These are phyloP conservation scores for Deuterostichococcus epilithicus DNA, from an alignment of 139 green algal genomes.

Conservation along the genomic window DNA sequence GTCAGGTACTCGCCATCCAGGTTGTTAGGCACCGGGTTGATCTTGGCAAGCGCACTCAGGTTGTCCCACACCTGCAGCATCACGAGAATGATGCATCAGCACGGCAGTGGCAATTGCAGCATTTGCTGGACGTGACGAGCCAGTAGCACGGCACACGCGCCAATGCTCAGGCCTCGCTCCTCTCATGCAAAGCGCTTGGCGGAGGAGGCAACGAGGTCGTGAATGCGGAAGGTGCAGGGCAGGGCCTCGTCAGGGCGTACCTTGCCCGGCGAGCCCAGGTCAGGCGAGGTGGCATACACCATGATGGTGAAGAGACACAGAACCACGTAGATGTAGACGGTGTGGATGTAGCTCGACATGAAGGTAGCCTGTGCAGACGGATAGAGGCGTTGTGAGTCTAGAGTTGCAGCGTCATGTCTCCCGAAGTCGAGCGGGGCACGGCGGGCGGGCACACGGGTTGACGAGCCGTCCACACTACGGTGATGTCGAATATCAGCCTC, in stretches of 20 bases:
- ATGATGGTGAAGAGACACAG: conserved; percentile 82
- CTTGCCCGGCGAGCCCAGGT: conserved; percentile 53
- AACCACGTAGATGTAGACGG: conserved; percentile 81
- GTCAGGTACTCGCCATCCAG: conserved; percentile 82
- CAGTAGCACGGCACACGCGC: too few species aligned
- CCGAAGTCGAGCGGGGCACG: too few species aligned
- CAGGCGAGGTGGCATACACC: conserved; percentile 58
- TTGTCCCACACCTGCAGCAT: conserved; percentile 62
- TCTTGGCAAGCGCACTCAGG: conserved; percentile 34
- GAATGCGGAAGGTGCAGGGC: too few species aligned
- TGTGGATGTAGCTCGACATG: conserved; percentile 80
- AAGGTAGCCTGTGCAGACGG: conserved; percentile 81
- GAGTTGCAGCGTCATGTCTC: not conserved
- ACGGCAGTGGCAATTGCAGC: not conserved
- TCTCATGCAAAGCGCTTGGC: not conserved
- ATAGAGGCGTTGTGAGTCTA: not conserved
- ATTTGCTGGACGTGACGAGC: not conserved
- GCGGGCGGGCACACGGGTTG: too few species aligned
- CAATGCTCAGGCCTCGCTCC: too few species aligned
- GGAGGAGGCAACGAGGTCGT: not conserved
- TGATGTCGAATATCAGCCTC: not conserved
- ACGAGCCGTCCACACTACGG: not conserved
- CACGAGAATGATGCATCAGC: not conserved
- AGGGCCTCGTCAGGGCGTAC: not conserved
- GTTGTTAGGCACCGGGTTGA: conserved; percentile 72